Conservation (phyloP, 2,329 filamentous ascomycete species). For the Scedosporium aurantiacum region DNA sequence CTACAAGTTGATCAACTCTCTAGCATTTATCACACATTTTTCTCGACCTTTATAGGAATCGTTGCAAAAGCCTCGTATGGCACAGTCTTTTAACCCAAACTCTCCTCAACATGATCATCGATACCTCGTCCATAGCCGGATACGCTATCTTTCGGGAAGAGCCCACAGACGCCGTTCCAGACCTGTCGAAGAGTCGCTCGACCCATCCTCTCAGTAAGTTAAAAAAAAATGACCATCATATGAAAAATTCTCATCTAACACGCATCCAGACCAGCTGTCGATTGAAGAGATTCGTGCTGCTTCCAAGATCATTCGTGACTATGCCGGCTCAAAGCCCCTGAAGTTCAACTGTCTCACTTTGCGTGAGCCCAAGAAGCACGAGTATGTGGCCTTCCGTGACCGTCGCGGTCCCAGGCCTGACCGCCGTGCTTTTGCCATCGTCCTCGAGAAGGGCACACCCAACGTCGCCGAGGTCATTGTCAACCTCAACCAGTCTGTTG, state of each 20-base stretch:
- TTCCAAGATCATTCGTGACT: constrained; percentile 34
- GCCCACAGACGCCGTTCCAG: constrained; percentile 24
- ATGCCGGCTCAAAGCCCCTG: constrained; percentile 19
- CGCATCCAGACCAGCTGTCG: constrained; percentile 35
- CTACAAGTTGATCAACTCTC: too few relatives aligned
- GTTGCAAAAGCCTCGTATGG: constrained; percentile 10
- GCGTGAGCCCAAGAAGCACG: too few relatives aligned
- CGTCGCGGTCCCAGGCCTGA: constrained; percentile 26
- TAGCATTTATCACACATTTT: too few relatives aligned
- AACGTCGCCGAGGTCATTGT: constrained; percentile 41
- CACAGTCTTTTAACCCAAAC: constrained; percentile 14
- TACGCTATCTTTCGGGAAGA: constrained; percentile 35
- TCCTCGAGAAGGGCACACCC: constrained; percentile 27
- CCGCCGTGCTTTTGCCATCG: constrained; percentile 38
- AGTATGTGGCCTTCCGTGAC: too few relatives aligned
- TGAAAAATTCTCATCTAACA: neutral
- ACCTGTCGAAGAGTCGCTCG: constrained; percentile 19
- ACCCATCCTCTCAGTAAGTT: constrained; percentile 26
- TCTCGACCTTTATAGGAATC: too few relatives aligned
- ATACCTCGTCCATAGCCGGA: constrained; percentile 31
- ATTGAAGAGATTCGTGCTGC: constrained; percentile 42
- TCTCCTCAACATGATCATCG: constrained; percentile 29
- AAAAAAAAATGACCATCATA: neutral
- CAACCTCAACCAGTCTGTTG: constrained; percentile 28
- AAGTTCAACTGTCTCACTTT: constrained; percentile 55